Conservation (phyloP, 768 basidiomycete genomes). For the Suillus occidentalis region DNA sequence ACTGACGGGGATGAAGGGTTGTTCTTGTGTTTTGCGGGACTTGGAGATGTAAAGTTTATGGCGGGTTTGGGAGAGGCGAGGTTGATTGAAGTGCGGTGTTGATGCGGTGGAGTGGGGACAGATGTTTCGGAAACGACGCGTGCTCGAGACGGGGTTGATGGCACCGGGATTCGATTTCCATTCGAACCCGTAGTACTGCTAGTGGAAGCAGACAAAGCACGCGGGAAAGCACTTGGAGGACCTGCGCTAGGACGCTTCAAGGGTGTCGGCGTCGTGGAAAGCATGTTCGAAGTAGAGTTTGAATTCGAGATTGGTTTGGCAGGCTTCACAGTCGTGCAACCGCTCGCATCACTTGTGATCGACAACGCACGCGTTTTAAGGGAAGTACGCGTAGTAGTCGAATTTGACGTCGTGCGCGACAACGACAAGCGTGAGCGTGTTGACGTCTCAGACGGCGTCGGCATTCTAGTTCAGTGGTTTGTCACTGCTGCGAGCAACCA, state of each 20-base stretch:
- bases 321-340: slow-evolving; percentile 49
- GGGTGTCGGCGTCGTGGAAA: slow-evolving; percentile 25
- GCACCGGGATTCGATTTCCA: slow-evolving; percentile 17
- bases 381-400: slow-evolving; percentile 36
- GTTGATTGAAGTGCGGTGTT: slow-evolving; percentile 16
- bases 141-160: slow-evolving; percentile 38
- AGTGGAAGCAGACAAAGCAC: slow-evolving; percentile 19
- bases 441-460: slow-evolving; percentile 53
- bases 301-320: slow-evolving; percentile 28
- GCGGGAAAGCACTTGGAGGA: slow-evolving; percentile 28
- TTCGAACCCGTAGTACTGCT: slow-evolving; percentile 13
- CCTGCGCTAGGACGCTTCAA: slow-evolving; percentile 20
- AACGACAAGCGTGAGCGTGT: slow-evolving; percentile 41
- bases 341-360: slow-evolving; percentile 48
- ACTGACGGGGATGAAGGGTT: not conserved
- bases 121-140: slow-evolving; percentile 47
- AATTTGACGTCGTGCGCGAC: slow-evolving; percentile 38
- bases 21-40: slow-evolving; percentile 33
- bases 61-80: slow-evolving; percentile 31
- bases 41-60: slow-evolving; percentile 41
- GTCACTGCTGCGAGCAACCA: not conserved
- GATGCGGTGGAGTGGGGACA: slow-evolving; percentile 23
- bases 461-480: slow-evolving; percentile 17
- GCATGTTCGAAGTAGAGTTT: slow-evolving; percentile 20
- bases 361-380: slow-evolving; percentile 56